phyloP scores from a whole-genome alignment of 2,329 filamentous ascomycete species.

The Ophiocordyceps camponoti-rufipedis region DNA sequence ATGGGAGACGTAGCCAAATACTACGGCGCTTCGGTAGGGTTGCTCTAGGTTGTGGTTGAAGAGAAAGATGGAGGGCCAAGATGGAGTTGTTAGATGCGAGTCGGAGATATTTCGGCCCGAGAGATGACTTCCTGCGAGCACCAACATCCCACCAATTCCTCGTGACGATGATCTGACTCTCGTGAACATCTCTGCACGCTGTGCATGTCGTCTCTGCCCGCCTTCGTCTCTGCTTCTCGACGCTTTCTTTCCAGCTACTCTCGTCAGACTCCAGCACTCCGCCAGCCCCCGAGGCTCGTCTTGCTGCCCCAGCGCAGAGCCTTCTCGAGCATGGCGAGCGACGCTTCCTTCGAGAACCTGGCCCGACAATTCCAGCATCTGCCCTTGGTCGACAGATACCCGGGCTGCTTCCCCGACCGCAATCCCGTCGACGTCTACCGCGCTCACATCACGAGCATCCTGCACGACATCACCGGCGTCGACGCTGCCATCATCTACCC shows the following conservation, averaged over 20 bases:
- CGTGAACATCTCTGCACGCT: background rate
- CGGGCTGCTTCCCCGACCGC: conserved; percentile 3
- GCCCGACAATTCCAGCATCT: conserved; percentile 1
- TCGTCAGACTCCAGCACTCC: background rate
- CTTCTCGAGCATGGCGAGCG: conserved; percentile 1
- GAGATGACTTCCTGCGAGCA: background rate
- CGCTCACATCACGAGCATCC: conserved; percentile 3
- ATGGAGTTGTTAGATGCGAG: background rate
- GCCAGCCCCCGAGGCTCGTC: background rate
- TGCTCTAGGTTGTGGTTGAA: too few relatives aligned
- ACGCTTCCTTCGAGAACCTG: conserved; percentile 2
- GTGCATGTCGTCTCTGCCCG: background rate
- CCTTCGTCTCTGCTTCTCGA: background rate
- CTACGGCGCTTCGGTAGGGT: background rate
- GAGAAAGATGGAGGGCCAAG: too few relatives aligned
- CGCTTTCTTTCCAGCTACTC: background rate
- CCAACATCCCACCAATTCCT: background rate
- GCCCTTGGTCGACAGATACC: conserved; percentile 2
- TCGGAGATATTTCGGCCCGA: background rate
- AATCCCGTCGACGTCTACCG: conserved; percentile 4
- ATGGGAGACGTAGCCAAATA: background rate
- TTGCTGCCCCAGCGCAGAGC: background rate
- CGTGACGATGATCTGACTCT: background rate
- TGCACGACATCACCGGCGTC: conserved; percentile 3
- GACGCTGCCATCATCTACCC: conserved; percentile 2